Evolutionary conservation across 176 grass and related monocot genomes (phyloP).

Genomic region (Triticum aestivum): DNA sequence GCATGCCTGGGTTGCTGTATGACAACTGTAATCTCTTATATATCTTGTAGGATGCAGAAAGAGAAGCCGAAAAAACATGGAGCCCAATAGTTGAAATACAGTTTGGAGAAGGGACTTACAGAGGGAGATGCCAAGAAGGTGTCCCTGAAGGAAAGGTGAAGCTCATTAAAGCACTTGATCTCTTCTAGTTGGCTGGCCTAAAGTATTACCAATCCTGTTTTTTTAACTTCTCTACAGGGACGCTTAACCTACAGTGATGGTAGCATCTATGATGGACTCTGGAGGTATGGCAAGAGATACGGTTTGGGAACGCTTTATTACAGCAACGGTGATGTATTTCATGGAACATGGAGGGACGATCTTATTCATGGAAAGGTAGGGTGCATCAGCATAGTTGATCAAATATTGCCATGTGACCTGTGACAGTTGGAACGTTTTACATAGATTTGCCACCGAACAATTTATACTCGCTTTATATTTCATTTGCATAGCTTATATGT

Average conservation of each 20-base stretch:
- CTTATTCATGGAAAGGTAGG: slow-evolving; percentile 97
- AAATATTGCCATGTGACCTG: not conserved
- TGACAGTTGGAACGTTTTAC: not conserved
- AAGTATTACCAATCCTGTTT: not conserved
- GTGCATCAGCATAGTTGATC: not conserved
- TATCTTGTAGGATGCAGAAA: slow-evolving; percentile 74
- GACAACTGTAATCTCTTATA: slow-evolving; percentile 14
- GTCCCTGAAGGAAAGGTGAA: slow-evolving; percentile 95
- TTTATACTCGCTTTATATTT: not conserved
- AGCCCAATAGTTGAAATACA: slow-evolving; percentile 76
- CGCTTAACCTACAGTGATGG: slow-evolving; percentile 65
- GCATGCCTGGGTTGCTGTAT: not conserved
- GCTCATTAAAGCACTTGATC: not conserved
- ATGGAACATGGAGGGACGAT: slow-evolving; percentile 94
- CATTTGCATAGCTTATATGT: not conserved
- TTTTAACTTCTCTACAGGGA: slow-evolving; percentile 51
- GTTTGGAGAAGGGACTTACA: slow-evolving; percentile 81
- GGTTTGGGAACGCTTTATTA: slow-evolving; percentile 83
- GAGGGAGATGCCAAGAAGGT: slow-evolving; percentile 91
- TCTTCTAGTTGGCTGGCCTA: not conserved
- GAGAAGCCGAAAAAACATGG: slow-evolving; percentile 90
- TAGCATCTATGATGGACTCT: slow-evolving; percentile 91
- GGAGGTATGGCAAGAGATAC: slow-evolving; percentile 93
- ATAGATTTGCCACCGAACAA: not conserved
- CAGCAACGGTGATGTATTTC: slow-evolving; percentile 92